These are phyloP conservation scores for Drosera capensis DNA, from an alignment of 148 eudicot genomes.

Conservation along the genomic window DNA sequence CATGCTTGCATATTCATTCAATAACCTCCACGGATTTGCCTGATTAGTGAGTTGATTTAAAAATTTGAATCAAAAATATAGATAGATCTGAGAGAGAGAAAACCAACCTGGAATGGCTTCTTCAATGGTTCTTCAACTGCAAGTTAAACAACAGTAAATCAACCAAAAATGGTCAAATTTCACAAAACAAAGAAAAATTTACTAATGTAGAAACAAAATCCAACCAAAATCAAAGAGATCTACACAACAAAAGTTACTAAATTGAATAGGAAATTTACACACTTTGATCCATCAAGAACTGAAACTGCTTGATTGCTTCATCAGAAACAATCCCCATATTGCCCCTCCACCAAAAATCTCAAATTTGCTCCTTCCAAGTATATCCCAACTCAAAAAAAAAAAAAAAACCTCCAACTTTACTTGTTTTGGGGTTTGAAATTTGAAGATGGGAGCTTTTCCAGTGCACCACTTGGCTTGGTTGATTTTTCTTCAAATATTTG, in stretches of 20 bases:
- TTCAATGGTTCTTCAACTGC: conserved; percentile 43
- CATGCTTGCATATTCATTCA: too few relatives aligned
- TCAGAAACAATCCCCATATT: conserved; percentile 26
- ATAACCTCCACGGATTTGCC: too few relatives aligned
- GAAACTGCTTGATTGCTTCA: conserved; percentile 22
- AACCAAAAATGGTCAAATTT: conserved; percentile 2
- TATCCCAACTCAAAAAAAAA: too few relatives aligned
- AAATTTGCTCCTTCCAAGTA: too few relatives aligned
- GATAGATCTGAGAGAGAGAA: not conserved
- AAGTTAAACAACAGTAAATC: conserved; percentile 2
- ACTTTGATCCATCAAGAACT: conserved; percentile 34
- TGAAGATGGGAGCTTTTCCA: too few relatives aligned
- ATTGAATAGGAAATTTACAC: not conserved
- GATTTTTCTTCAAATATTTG: too few relatives aligned
- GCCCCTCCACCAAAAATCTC: conserved; percentile 3
- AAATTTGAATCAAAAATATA: not conserved
- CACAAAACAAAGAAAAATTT: too few relatives aligned
- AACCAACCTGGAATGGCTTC: conserved; percentile 37
- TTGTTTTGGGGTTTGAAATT: too few relatives aligned
- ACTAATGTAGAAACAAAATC: not conserved
- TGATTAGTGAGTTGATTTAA: not conserved
- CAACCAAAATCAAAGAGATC: conserved; percentile 1
- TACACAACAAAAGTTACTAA: not conserved
- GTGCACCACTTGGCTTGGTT: too few relatives aligned
- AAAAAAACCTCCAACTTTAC: too few relatives aligned